phyloP scores from a whole-genome alignment of 208 protist genomes.

The Crithidia expoeki region DNA sequence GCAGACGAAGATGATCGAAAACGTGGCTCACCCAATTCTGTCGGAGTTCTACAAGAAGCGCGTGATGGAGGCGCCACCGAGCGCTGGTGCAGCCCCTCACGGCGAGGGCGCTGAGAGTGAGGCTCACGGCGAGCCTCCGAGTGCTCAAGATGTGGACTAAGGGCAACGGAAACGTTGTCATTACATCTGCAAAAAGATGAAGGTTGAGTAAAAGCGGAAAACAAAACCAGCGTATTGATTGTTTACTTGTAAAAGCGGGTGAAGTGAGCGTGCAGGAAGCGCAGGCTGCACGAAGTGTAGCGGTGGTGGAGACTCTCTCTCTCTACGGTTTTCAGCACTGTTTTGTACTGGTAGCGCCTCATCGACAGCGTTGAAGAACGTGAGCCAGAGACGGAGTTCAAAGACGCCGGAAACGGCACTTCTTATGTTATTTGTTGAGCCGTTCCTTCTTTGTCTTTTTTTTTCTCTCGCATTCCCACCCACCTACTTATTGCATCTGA shows the following conservation, averaged over 20 bases:
- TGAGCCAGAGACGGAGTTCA: conserved; percentile 15
- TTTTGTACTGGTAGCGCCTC: neutral
- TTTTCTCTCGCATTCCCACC: conserved; percentile 6
- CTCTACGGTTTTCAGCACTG: neutral
- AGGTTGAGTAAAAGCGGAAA: neutral
- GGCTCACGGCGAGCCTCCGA: conserved; percentile 20
- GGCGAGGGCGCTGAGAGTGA: conserved; percentile 12
- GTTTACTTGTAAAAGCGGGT: neutral
- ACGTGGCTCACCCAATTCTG: conserved; percentile 93
- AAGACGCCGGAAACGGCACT: neutral
- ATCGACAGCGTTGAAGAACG: neutral
- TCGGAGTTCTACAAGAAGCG: conserved; percentile 93
- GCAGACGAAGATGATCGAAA: conserved; percentile 92
- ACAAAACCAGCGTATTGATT: no score
- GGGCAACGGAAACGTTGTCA: neutral
- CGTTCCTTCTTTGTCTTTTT: neutral
- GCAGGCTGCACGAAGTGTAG: neutral
- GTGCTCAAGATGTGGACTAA: conserved; percentile 69
- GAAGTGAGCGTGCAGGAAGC: neutral
- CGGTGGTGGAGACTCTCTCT: neutral
- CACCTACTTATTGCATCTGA: neutral
- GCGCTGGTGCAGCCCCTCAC: conserved; percentile 14
- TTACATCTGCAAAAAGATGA: neutral
- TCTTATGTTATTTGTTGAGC: neutral
- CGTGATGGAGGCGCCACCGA: conserved; percentile 63